A percentile compares a stretch with the other conserved stretches of the same genome.
These are phyloP conservation scores for Berberis thunbergii DNA, from an alignment of 164 flowering plant species.

Conservation along the genomic window DNA sequence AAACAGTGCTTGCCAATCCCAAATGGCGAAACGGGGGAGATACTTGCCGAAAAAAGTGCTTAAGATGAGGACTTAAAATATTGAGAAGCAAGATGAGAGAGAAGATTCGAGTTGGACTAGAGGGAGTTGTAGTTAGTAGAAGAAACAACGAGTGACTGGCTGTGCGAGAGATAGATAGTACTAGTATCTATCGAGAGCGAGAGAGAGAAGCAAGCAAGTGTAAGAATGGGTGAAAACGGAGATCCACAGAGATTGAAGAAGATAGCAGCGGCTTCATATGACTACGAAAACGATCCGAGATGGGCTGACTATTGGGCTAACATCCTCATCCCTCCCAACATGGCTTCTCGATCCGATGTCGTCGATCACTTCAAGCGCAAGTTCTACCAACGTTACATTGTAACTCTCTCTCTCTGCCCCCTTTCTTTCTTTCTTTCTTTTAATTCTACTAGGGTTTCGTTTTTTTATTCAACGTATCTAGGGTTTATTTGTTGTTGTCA, in stretches of 20 bases:
- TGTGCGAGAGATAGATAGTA: no score
- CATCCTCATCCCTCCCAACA: slow-evolving; percentile 85
- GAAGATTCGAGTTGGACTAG: no score
- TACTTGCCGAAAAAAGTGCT: no score
- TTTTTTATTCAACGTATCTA: no score
- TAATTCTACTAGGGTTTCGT: no score
- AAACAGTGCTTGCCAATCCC: no score
- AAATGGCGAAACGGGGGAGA: no score
- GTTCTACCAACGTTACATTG: slow-evolving; percentile 92
- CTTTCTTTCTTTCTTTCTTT: neutral
- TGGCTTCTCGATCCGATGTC: slow-evolving; percentile 83
- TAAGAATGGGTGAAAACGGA: slow-evolving; percentile 43
- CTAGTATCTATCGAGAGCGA: neutral
- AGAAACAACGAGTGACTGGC: no score
- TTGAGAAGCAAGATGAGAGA: no score
- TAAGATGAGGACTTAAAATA: no score
- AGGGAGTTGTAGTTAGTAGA: no score
- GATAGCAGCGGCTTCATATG: slow-evolving; percentile 82
- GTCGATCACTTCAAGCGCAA: slow-evolving; percentile 87
- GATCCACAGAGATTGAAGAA: slow-evolving; percentile 75
- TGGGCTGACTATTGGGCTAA: slow-evolving; percentile 99
- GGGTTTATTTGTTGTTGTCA: neutral
- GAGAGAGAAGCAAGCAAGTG: slow-evolving; percentile 4
- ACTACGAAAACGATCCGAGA: slow-evolving; percentile 79
- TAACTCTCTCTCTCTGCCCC: slow-evolving; percentile 11